These are phyloP conservation scores for Agrostemma githago DNA, from an alignment of 148 eudicot species.

Conservation along the genomic window DNA sequence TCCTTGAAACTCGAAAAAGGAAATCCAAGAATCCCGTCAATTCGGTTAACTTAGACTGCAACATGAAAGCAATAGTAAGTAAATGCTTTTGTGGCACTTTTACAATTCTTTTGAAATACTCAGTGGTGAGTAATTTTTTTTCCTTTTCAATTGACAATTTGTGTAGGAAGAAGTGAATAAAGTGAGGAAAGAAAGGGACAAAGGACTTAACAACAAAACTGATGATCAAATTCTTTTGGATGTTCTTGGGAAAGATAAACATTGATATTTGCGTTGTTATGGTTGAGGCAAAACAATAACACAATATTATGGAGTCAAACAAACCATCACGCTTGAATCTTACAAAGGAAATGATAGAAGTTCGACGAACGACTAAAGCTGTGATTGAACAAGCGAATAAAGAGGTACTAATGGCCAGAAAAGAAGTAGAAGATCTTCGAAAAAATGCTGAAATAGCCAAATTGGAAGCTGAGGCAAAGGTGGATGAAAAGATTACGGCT, in stretches of 20 bases:
- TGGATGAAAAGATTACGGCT: constrained; percentile 4
- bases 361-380: not conserved
- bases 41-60: not conserved
- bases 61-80: not conserved
- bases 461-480: not conserved
- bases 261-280: constrained; percentile 19
- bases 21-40: not conserved
- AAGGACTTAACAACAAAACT: constrained; percentile 11
- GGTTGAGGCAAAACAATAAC: constrained; percentile 11
- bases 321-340: constrained; percentile 17
- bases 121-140: not conserved
- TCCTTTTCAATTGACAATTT: not conserved
- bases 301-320: not conserved
- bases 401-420: not conserved
- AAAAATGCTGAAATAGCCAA: not conserved
- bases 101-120: not conserved
- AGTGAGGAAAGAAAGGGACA: constrained; percentile 11
- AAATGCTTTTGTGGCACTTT: not conserved
- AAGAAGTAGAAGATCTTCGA: not conserved
- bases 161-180: not conserved
- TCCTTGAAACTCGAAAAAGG: not conserved
- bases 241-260: constrained; percentile 14
- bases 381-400: not conserved
- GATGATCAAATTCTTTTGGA: constrained; percentile 14
- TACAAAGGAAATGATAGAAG: constrained; percentile 1